Conservation (phyloP, 192 early-diverging fungal genomes). For the Linnemannia schmuckeri region DNA sequence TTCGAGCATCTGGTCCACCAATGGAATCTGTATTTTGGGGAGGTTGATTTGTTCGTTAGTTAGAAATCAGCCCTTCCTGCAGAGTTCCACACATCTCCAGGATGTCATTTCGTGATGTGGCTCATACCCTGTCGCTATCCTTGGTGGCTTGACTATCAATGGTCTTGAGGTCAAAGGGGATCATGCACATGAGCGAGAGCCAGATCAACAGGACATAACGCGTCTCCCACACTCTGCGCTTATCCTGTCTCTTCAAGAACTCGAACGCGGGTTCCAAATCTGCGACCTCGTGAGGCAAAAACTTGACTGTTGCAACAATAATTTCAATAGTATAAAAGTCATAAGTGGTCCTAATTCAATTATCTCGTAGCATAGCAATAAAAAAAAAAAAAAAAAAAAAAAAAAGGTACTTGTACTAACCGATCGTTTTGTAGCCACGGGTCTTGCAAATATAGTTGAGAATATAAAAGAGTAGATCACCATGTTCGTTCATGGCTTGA, state of each 20-base stretch:
- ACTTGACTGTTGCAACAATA: conserved; percentile 71
- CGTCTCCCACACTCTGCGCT: conserved; percentile 73
- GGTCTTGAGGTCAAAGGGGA: conserved; percentile 93
- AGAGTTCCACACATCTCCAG: background rate
- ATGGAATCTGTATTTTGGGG: conserved; percentile 50
- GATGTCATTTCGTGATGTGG: background rate
- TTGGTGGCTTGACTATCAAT: conserved; percentile 79
- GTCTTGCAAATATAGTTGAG: conserved; percentile 88
- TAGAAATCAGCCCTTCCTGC: background rate
- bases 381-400: background rate
- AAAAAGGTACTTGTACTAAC: conserved; percentile 46
- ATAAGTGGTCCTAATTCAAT: background rate
- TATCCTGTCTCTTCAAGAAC: conserved; percentile 63
- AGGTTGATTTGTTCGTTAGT: background rate
- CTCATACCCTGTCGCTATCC: conserved; percentile 39
- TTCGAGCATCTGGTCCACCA: conserved; percentile 79
- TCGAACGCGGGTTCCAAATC: conserved; percentile 91
- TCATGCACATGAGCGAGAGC: conserved; percentile 95
- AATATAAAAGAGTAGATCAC: conserved; percentile 57
- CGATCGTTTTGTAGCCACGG: conserved; percentile 90
- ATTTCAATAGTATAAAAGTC: background rate
- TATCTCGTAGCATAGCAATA: background rate
- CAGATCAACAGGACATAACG: conserved; percentile 90
- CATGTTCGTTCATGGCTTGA: conserved; percentile 30
- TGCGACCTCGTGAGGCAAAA: conserved; percentile 90